A percentile compares a stretch with the other conserved stretches of the same genome.
phyloP scores from a whole-genome alignment of 108 stramenopile species.

The Stephanodiscus minutulus region DNA sequence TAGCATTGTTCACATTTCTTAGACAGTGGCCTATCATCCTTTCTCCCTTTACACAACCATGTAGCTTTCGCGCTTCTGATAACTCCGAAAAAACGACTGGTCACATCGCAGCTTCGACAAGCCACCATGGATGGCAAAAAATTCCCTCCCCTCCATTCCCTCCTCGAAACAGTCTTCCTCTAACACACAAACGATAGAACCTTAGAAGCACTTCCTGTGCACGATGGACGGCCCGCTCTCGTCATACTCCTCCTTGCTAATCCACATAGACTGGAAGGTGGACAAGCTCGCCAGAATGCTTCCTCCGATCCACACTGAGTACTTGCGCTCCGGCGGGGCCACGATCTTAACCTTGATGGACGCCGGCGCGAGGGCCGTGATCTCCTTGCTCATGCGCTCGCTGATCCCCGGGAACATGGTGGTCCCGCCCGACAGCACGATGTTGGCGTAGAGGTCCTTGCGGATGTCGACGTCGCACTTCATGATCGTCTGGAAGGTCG shows the following conservation, averaged over 20 bases:
- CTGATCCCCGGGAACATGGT: slow-evolving; percentile 99
- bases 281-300: slow-evolving; percentile 98
- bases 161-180: neutral
- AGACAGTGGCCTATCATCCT: too few relatives aligned
- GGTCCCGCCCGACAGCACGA: slow-evolving; percentile 94
- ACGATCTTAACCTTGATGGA: slow-evolving; percentile 99
- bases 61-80: neutral
- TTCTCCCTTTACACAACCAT: neutral
- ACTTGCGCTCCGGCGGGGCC: slow-evolving; percentile 99
- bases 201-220: slow-evolving; percentile 95
- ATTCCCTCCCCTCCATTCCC: neutral
- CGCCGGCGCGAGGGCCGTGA: slow-evolving; percentile 91
- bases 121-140: neutral
- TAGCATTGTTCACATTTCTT: too few relatives aligned
- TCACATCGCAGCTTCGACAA: neutral
- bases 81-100: neutral
- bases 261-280: slow-evolving; percentile 99
- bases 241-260: slow-evolving; percentile 99
- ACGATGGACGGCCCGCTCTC: slow-evolving; percentile 99
- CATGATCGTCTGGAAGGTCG: slow-evolving; percentile 99
- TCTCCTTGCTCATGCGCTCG: slow-evolving; percentile 99
- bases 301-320: slow-evolving; percentile 98
- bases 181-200: neutral
- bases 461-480: slow-evolving; percentile 99
- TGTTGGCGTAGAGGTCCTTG: slow-evolving; percentile 95